Percentiles rank a stretch among this genome's conserved stretches.
Evolutionary conservation across 2,329 filamentous ascomycete genomes (phyloP).

Genomic region (Sporothrix mexicana): DNA sequence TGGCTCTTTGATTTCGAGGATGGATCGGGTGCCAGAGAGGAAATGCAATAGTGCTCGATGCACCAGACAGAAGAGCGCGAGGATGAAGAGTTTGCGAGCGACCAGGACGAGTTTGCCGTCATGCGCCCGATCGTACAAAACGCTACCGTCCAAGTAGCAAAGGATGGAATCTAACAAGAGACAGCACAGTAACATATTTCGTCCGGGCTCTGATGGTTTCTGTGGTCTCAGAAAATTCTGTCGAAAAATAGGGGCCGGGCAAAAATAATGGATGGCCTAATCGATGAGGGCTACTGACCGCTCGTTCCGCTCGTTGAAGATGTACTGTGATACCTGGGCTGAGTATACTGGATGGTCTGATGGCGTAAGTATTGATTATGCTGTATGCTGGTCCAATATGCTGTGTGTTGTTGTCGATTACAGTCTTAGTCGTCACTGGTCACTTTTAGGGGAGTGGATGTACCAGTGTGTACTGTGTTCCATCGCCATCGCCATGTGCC

Average conservation of each 20-base stretch:
- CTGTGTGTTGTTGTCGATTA: not conserved
- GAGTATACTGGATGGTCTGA: constrained; percentile 13
- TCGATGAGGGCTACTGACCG: constrained; percentile 5
- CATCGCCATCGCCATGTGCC: not conserved
- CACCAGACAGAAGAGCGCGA: not conserved
- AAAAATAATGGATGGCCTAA: not conserved
- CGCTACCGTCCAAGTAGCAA: not conserved
- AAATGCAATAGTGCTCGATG: not conserved
- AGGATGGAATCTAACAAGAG: constrained; percentile 1
- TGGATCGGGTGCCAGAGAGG: not conserved
- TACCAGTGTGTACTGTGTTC: not conserved
- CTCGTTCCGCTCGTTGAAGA: constrained; percentile 10
- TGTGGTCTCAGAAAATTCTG: no score
- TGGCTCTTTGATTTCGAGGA: not conserved
- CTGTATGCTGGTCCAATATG: not conserved
- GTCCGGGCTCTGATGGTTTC: not conserved
- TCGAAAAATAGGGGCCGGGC: not conserved
- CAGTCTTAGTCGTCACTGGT: not conserved
- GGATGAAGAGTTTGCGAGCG: not conserved
- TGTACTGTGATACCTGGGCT: constrained; percentile 19
- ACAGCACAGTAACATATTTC: not conserved
- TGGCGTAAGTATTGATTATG: not conserved
- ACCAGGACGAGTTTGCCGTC: not conserved
- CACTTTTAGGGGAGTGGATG: not conserved
- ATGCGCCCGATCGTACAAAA: not conserved